Evolutionary conservation across 2,329 filamentous ascomycete species (phyloP), one percentile per base, ranked within the genome.

Genomic region (Xylariaceae sp.): DNA sequence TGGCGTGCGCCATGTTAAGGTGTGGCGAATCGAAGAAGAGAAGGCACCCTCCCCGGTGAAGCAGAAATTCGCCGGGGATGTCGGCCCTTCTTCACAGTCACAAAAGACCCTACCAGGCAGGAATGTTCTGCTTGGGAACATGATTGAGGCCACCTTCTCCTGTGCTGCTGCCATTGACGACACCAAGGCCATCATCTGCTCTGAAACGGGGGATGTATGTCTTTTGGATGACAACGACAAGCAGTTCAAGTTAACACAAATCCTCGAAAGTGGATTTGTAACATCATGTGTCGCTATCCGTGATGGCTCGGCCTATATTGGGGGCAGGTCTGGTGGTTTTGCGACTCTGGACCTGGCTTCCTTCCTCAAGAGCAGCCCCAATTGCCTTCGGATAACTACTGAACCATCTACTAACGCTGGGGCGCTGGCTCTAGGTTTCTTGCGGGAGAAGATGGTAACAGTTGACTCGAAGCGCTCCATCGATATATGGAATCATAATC

Each of bases 181-280:
- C 27, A 78, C 77, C 34, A 86, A 83, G 57, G 85, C 90, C 16
- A 78, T 97, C 33, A 73, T 97, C 34, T 93, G 89, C 67, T 88
- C 92, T 3, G 91, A 96, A 60, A 80, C 82, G 47, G 93, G 93
- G 22, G 86, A 94, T 59, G 74, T 98, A n/a, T 97, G 92, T 65
- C 72, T 95, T 22, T 73, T 96, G 23, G 86, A 96, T 52, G 87
- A 95, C 54, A 79, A 77, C 23, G 82, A 79, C 41, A 83, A 83
- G 50, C 79, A 82, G 50, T 85, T 86, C 65, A 87, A 82, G 55
- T 71, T 96, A 38, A 72, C 75, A 35, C 81, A 82, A 47, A 73
- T 89, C 25, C 75, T 82, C 29, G 77, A 80, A 36, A 72, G 85
- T 25, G 82, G 79, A 1, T 92, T 92, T 60, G 64, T 73, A 8